These are phyloP conservation scores for Exophiala sideris DNA, from an alignment of 2,329 filamentous ascomycete species.

Conservation along the genomic window DNA sequence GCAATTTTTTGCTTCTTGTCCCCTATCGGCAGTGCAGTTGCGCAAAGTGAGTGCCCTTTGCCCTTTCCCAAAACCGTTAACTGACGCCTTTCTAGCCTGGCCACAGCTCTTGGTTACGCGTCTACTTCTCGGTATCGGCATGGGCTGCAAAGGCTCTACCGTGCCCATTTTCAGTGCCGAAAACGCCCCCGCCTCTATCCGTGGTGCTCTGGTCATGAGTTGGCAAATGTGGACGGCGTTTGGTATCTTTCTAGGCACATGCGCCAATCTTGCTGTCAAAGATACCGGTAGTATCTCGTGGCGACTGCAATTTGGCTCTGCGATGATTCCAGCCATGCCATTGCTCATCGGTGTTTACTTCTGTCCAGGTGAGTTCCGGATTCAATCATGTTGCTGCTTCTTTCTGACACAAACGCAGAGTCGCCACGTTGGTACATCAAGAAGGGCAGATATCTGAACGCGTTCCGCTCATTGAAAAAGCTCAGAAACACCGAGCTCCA, in stretches of 20 bases:
- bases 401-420: constrained; percentile 2
- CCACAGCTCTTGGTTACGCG: constrained; percentile 67
- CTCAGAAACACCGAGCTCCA: constrained; percentile 32
- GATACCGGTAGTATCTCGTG: constrained; percentile 56
- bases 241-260: constrained; percentile 49
- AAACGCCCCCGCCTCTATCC: constrained; percentile 64
- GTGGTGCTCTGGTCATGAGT: constrained; percentile 76
- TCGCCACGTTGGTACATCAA: constrained; percentile 35
- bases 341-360: constrained; percentile 55
- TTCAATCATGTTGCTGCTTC: not conserved
- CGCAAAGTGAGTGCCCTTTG: constrained; percentile 46
- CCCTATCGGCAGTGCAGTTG: constrained; percentile 56
- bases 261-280: constrained; percentile 61
- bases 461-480: constrained; percentile 30
- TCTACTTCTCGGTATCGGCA: constrained; percentile 71
- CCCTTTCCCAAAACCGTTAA: not conserved
- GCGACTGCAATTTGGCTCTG: constrained; percentile 62
- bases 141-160: constrained; percentile 71
- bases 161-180: constrained; percentile 76
- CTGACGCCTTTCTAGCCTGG: constrained; percentile 47
- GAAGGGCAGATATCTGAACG: constrained; percentile 29
- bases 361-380: constrained; percentile 31
- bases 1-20: constrained; percentile 65
- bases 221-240: constrained; percentile 43
- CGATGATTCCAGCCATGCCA: constrained; percentile 63